Percentiles rank a stretch among this genome's conserved stretches.
Conservation (phyloP, 257 asterid genomes). For the Jaltomata sinuosa region DNA sequence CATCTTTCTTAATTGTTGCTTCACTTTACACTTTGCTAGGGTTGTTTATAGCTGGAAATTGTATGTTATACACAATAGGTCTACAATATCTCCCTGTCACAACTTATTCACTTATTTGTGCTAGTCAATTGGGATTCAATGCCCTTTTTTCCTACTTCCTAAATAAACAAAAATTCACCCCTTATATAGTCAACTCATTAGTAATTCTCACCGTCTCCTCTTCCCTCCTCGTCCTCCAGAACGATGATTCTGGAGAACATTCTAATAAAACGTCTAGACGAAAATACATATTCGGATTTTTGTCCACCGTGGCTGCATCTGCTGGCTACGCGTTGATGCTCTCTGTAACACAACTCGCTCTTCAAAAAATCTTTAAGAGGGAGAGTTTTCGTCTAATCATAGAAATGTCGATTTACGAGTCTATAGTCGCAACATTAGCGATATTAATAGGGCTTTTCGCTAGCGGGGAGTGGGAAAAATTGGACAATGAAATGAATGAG, state of each 20-base stretch:
- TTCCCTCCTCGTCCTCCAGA: constrained; percentile 40
- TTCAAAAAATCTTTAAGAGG: constrained; percentile 30
- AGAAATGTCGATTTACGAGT: constrained; percentile 30
- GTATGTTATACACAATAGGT: constrained; percentile 36
- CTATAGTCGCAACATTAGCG: constrained; percentile 14
- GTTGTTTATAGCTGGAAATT: constrained; percentile 15
- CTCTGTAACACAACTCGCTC: constrained; percentile 28
- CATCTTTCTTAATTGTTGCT: constrained; percentile 2
- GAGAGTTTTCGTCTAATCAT: constrained; percentile 26
- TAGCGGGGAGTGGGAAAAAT: constrained; percentile 51
- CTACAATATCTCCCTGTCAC: constrained; percentile 42
- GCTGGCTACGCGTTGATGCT: constrained; percentile 26
- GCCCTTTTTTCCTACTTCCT: constrained; percentile 42
- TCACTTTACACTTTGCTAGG: constrained; percentile 29
- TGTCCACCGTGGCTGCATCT: constrained; percentile 31
- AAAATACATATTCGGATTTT: constrained; percentile 14
- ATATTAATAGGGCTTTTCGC: constrained; percentile 40
- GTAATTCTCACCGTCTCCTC: constrained; percentile 48
- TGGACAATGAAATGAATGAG: constrained; percentile 40
- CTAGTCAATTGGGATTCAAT: constrained; percentile 50
- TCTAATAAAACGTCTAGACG: constrained; percentile 1
- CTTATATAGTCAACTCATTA: constrained; percentile 31
- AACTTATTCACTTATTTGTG: constrained; percentile 35
- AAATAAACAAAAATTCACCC: constrained; percentile 36
- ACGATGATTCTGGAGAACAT: constrained; percentile 25